phyloP scores from a whole-genome alignment of 352 stramenopile genomes.

The Pythium vanterpoolii region DNA sequence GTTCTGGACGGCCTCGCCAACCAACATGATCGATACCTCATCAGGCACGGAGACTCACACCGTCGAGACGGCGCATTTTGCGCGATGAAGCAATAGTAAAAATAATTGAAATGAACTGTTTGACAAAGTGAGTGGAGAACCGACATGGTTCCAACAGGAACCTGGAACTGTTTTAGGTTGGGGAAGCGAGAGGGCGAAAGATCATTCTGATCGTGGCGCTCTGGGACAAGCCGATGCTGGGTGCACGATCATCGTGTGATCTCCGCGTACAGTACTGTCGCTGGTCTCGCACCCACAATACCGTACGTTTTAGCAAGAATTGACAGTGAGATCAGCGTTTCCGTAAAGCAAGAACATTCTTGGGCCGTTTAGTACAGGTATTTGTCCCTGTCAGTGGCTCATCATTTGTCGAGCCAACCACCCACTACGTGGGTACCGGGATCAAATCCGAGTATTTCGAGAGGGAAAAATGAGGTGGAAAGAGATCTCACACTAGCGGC shows the following conservation, averaged over 20 bases:
- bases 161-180: background rate
- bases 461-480: background rate
- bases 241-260: background rate
- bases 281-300: background rate
- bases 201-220: background rate
- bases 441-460: background rate
- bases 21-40: background rate
- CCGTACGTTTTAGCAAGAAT: too few species aligned
- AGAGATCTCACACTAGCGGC: conserved; percentile 10
- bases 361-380: background rate
- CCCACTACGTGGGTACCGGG: background rate
- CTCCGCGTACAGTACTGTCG: background rate
- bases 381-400: background rate
- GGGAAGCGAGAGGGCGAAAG: background rate
- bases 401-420: background rate
- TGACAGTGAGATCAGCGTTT: too few species aligned
- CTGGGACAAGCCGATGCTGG: background rate
- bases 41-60: background rate
- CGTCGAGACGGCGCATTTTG: background rate
- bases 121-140: background rate
- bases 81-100: background rate
- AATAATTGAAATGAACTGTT: background rate
- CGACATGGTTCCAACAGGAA: background rate
- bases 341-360: too few species aligned
- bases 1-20: background rate